These are phyloP conservation scores for Candida sp. DNA, from an alignment of 1,139 yeast genomes.

Conservation along the genomic window DNA sequence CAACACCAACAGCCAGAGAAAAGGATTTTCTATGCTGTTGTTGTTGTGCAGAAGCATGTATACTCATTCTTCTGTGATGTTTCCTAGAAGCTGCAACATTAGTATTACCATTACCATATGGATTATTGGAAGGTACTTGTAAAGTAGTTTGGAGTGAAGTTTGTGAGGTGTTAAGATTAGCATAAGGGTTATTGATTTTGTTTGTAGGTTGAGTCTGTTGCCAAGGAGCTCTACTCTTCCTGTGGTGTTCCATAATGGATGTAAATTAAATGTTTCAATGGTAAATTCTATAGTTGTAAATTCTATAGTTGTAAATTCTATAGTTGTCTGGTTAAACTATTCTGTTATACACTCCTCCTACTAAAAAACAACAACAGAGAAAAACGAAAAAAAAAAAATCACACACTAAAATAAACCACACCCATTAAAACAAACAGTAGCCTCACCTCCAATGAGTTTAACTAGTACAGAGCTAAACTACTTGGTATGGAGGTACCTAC, in stretches of 20 bases:
- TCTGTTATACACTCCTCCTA: not conserved
- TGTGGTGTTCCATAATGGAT: constrained; percentile 22
- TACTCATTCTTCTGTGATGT: constrained; percentile 38
- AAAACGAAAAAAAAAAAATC: not conserved
- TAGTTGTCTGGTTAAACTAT: not conserved
- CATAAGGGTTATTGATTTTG: constrained; percentile 32
- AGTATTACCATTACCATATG: constrained; percentile 9
- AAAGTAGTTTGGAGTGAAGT: constrained; percentile 3
- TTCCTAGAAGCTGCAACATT: constrained; percentile 13
- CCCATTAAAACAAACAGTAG: not conserved
- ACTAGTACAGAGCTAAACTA: constrained; percentile 86
- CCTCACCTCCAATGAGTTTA: constrained; percentile 55
- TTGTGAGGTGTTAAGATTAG: constrained; percentile 18
- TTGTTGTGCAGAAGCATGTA: constrained; percentile 40
- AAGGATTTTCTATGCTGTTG: constrained; percentile 29
- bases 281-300: too few relatives aligned
- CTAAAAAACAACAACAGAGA: not conserved
- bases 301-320: constrained; percentile 11
- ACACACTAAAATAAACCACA: not conserved
- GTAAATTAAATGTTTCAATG: too few relatives aligned
- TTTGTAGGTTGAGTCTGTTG: constrained; percentile 14
- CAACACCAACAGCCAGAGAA: constrained; percentile 16
- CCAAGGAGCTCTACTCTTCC: constrained; percentile 49
- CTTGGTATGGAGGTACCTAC: constrained; percentile 88
- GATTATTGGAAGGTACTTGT: constrained; percentile 11